phyloP scores from a whole-genome alignment of 192 early-diverging fungal species.

The Podochytrium sp. region DNA sequence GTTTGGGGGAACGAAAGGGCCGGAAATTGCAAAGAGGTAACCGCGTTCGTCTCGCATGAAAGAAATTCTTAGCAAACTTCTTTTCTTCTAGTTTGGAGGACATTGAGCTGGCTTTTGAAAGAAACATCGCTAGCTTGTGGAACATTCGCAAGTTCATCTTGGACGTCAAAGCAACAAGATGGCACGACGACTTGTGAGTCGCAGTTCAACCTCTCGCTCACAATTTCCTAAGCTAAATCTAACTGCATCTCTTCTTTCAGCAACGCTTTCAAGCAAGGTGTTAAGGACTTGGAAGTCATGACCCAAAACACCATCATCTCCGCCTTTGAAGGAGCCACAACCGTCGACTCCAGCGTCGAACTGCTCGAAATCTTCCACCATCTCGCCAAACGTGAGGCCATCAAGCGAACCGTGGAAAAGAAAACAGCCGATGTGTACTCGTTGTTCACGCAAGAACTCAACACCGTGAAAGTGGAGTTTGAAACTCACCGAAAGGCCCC shows the following conservation, averaged over 20 bases:
- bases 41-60: not conserved
- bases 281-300: slow-evolving; percentile 72
- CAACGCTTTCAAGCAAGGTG: slow-evolving; percentile 69
- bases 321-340: slow-evolving; percentile 60
- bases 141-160: slow-evolving; percentile 61
- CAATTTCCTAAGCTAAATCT: no score
- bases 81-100: slow-evolving; percentile 55
- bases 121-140: slow-evolving; percentile 56
- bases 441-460: slow-evolving; percentile 59
- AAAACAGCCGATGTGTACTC: slow-evolving; percentile 64
- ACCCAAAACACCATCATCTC: slow-evolving; percentile 67
- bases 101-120: slow-evolving; percentile 64
- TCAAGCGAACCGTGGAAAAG: slow-evolving; percentile 67
- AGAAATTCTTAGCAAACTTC: not conserved
- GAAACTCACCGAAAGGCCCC: slow-evolving; percentile 61
- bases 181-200: slow-evolving; percentile 64
- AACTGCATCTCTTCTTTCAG: slow-evolving; percentile 18
- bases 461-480: slow-evolving; percentile 64
- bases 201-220: no score
- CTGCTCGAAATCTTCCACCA: slow-evolving; percentile 67
- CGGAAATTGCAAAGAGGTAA: slow-evolving; percentile 64
- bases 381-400: slow-evolving; percentile 67
- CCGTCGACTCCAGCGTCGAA: slow-evolving; percentile 61
- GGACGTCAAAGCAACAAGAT: slow-evolving; percentile 67
- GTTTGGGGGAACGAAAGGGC: slow-evolving; percentile 64